phyloP scores from a whole-genome alignment of 164 flowering plant genomes.

The Umbilicus rupestris region DNA sequence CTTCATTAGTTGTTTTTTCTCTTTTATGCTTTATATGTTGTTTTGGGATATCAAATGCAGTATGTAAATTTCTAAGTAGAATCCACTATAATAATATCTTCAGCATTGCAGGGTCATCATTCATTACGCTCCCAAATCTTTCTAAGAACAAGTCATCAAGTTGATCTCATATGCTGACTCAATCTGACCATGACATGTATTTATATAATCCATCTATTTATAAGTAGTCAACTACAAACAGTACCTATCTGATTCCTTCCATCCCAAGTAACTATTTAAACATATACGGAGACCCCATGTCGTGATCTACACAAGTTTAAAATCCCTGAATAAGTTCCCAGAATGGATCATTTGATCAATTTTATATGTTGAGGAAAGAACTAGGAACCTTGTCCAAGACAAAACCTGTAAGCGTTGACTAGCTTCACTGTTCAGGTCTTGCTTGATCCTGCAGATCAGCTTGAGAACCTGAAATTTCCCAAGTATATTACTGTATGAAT shows the following conservation, averaged over 20 bases:
- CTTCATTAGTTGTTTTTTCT: too few relatives aligned
- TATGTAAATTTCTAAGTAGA: too few relatives aligned
- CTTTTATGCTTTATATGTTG: too few relatives aligned
- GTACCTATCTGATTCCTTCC: background rate
- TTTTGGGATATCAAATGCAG: too few relatives aligned
- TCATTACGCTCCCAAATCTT: too few relatives aligned
- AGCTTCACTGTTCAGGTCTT: background rate
- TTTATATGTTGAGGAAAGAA: conserved; percentile 1
- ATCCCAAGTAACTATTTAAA: background rate
- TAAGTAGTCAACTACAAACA: background rate
- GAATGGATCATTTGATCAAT: background rate
- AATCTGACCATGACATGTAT: background rate
- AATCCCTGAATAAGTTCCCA: too few relatives aligned
- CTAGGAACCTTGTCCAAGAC: background rate
- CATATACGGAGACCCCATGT: background rate
- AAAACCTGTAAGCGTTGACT: background rate
- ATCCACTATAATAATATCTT: too few relatives aligned
- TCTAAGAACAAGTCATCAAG: background rate
- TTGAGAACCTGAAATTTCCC: background rate
- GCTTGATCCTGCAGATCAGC: background rate
- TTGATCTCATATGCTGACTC: background rate
- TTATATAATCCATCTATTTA: background rate
- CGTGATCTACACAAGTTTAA: too few relatives aligned
- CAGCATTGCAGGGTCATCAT: too few relatives aligned
- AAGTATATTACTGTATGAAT: background rate